phyloP scores from a whole-genome alignment of 2,329 filamentous ascomycete species.

The Aspergillus awamori region DNA sequence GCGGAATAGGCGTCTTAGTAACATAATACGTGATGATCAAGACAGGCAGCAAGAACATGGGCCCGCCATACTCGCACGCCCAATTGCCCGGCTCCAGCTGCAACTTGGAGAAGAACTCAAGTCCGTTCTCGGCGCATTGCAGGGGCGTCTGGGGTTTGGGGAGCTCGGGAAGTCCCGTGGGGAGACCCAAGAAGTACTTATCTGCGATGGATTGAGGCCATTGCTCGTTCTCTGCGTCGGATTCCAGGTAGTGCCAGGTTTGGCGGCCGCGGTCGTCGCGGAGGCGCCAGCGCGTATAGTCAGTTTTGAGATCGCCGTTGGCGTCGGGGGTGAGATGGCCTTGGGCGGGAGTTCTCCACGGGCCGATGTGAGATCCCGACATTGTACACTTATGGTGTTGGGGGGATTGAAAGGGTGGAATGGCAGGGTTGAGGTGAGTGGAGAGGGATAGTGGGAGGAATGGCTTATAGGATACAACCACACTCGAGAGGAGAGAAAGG shows the following conservation, averaged over 20 bases:
- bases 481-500: too few species aligned
- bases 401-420: not conserved
- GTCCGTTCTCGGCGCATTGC: conserved; percentile 77
- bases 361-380: conserved; percentile 33
- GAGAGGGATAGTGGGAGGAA: too few species aligned
- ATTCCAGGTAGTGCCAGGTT: conserved; percentile 87
- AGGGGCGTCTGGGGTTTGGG: conserved; percentile 71
- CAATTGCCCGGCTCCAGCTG: conserved; percentile 90
- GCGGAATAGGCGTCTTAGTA: conserved; percentile 82
- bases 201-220: conserved; percentile 92
- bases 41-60: conserved; percentile 91
- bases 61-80: conserved; percentile 96
- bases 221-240: conserved; percentile 67
- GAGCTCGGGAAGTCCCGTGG: conserved; percentile 72
- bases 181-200: conserved; percentile 81
- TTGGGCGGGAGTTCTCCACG: conserved; percentile 39
- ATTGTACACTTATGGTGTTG: conserved; percentile 16
- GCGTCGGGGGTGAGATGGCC: conserved; percentile 38
- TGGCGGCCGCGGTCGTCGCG: conserved; percentile 80
- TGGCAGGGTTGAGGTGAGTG: too few species aligned
- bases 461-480: too few species aligned
- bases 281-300: conserved; percentile 81
- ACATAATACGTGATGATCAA: conserved; percentile 84
- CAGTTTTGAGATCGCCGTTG: conserved; percentile 62
- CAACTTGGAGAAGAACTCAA: conserved; percentile 85